Evolutionary conservation across 148 eudicot species (phyloP).

Genomic region (Rhododendron ferrugineum): DNA sequence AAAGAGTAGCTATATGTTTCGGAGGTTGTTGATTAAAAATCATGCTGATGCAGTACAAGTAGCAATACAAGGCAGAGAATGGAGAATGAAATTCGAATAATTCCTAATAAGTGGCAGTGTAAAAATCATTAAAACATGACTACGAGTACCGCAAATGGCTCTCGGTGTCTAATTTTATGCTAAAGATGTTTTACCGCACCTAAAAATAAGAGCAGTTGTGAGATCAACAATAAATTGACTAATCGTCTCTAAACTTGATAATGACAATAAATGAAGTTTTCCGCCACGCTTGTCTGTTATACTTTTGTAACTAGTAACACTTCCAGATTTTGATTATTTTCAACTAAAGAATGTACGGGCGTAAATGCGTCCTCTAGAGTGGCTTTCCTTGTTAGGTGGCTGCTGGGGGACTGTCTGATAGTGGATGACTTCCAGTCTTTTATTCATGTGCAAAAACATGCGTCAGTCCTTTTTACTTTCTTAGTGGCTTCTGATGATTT

Average conservation of each 20-base stretch:
- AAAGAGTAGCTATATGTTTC: neutral
- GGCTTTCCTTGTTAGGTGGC: neutral
- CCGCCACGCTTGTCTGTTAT: neutral
- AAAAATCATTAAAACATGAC: neutral
- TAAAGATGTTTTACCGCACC: neutral
- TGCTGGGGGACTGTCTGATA: neutral
- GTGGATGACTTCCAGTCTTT: neutral
- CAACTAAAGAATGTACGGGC: neutral
- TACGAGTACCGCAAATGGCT: neutral
- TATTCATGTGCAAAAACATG: neutral
- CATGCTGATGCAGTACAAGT: neutral
- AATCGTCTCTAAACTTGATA: neutral
- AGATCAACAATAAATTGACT: neutral
- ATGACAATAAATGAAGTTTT: neutral
- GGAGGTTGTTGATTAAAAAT: neutral
- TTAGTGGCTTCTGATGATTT: neutral
- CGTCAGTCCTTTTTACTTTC: neutral
- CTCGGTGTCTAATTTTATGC: neutral
- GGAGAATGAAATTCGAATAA: neutral
- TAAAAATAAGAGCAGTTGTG: neutral
- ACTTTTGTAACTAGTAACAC: neutral
- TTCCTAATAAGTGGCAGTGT: neutral
- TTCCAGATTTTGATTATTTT: neutral
- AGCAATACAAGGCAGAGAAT: neutral
- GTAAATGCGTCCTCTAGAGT: neutral